Conservation (phyloP, 768 basidiomycete species). For the Auricularia sp. region DNA sequence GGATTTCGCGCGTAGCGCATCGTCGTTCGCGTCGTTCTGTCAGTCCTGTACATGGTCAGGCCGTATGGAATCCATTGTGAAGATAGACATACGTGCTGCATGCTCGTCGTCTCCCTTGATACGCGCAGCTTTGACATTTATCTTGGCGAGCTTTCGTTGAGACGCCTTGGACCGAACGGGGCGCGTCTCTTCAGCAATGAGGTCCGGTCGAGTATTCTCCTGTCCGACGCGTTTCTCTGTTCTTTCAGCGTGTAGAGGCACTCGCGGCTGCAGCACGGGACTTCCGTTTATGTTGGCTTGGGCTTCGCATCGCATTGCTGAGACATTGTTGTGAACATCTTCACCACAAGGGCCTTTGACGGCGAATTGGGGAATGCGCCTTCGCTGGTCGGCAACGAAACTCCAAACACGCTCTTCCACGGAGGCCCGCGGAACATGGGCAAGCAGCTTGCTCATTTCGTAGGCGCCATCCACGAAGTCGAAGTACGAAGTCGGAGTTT, state of each 20-base stretch:
- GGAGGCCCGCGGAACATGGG: background rate
- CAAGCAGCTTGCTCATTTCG: background rate
- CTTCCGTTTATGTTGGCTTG: background rate
- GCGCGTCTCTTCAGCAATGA: background rate
- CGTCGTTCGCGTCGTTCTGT: slow-evolving; percentile 56
- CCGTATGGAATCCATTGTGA: background rate
- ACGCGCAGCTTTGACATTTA: background rate
- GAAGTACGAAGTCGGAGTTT: no score
- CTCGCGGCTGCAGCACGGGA: background rate
- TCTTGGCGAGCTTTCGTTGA: background rate
- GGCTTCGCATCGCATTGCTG: background rate
- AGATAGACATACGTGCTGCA: slow-evolving; percentile 23
- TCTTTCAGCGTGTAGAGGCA: background rate
- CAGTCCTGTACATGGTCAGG: slow-evolving; percentile 34
- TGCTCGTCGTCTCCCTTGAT: slow-evolving; percentile 16
- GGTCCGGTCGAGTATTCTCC: background rate
- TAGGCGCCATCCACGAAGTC: no score
- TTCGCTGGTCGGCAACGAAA: background rate
- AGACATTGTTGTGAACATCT: background rate
- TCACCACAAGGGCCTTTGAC: background rate
- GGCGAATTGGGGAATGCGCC: background rate
- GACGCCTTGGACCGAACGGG: background rate
- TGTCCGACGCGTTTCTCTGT: background rate
- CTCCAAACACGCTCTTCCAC: background rate
- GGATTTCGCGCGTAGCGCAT: slow-evolving; percentile 45